Base-by-base conservation (phyloP, 345 rosid genomes). In the Salix koriyanagi region DNA sequence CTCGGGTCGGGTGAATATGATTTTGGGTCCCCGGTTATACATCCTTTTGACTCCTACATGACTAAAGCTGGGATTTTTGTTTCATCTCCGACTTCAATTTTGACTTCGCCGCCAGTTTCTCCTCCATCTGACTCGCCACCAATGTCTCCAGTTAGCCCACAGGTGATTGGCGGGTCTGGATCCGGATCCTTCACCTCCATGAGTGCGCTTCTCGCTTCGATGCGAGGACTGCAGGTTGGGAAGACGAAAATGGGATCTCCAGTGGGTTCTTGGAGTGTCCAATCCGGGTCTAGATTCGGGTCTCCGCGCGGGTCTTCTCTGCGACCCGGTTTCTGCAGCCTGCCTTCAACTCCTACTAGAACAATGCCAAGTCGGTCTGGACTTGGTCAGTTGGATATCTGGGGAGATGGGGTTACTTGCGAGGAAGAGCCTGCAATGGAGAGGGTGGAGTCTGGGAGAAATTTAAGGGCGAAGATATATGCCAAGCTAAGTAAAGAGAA, bases 371-470 rank as follows among this genome's bases (percentile, higher is more conserved):
- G 80, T 15, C 81, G 85, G 25, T 71, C 80, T 18, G 74, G 82
- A 16, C 12, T 60, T 0, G 68, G 75, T 6, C 80, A 78, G 25
- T 11, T 64, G 1, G 88, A 88, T 6, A n/a, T 83, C 13, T 84
- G 90, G 90, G 92, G 88, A 2, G 39, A n/a, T 42, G 71, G 74
- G 2, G 4, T 4, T 3, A 9, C 28, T 23, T 26, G 78, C 4
- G 84, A 77, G 50, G 91, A 90, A 54, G 88, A 83, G 66, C 86
- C 89, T 25, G 80, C 83, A 37, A 87, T 91, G 95, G 91, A 86
- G 71, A 65, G 91, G 37, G 92, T 91, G 44, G 95, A 91, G 70
- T 91, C 95, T 19, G 95, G 92, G 23, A 88, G 85, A 67, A 88
- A 85, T 64, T 32, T 91, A 15, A 82, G 94, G 76, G 92, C 87